Conservation (phyloP, 2,329 filamentous ascomycete genomes). For the Acrocalymma vagum region DNA sequence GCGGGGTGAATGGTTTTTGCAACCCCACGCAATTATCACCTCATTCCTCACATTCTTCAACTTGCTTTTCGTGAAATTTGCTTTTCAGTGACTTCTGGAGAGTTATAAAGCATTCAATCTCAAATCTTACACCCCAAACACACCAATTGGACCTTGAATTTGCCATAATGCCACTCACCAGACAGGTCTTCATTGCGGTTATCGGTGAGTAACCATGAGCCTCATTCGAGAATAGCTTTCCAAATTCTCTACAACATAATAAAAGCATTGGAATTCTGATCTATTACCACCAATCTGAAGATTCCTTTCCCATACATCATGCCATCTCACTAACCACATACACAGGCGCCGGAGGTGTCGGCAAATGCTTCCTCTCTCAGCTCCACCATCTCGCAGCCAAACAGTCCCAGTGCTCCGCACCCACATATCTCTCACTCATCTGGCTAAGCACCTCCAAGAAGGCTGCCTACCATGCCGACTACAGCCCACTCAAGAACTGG, state of each 20-base stretch:
- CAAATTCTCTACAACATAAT: neutral
- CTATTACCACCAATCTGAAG: too few species aligned
- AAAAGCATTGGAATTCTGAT: too few species aligned
- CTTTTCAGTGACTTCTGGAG: slow-evolving; percentile 1
- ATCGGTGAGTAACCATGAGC: slow-evolving; percentile 45
- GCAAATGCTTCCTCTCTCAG: slow-evolving; percentile 88
- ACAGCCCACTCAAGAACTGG: slow-evolving; percentile 70
- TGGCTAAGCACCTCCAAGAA: slow-evolving; percentile 88
- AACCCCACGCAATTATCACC: slow-evolving; percentile 29
- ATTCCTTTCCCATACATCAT: neutral
- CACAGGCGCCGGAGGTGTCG: slow-evolving; percentile 88
- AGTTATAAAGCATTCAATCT: slow-evolving; percentile 3
- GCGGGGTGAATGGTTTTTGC: slow-evolving; percentile 28
- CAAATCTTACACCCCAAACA: slow-evolving; percentile 8
- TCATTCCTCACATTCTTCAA: too few species aligned
- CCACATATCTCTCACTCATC: slow-evolving; percentile 77
- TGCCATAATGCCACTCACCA: slow-evolving; percentile 50
- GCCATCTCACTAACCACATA: slow-evolving; percentile 9
- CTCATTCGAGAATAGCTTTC: neutral
- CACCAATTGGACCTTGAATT: slow-evolving; percentile 14
- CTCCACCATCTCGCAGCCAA: slow-evolving; percentile 73
- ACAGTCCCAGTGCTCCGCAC: slow-evolving; percentile 58
- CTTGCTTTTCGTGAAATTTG: too few species aligned
- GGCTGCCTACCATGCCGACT: slow-evolving; percentile 78
- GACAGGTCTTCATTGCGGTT: slow-evolving; percentile 58